Conservation (phyloP, 768 basidiomycete species). For the Cantharellus anzutake region DNA sequence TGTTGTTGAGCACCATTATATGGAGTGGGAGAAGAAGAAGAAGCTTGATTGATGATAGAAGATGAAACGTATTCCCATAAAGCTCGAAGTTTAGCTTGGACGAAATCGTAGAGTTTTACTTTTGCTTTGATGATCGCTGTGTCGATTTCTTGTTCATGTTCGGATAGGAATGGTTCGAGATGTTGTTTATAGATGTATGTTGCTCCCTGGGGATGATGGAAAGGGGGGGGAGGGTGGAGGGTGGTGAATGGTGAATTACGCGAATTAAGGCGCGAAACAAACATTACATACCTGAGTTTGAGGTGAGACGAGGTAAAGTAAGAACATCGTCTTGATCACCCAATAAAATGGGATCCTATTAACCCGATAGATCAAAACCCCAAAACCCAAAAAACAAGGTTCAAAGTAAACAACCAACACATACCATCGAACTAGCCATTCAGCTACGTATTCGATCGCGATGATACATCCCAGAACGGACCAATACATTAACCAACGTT, state of each 20-base stretch:
- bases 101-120: conserved; percentile 35
- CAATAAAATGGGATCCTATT: conserved; percentile 81
- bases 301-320: conserved; percentile 79
- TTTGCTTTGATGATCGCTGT: conserved; percentile 49
- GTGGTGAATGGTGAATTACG: background rate
- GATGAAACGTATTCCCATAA: conserved; percentile 44
- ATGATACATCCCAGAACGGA: conserved; percentile 35
- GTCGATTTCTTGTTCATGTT: conserved; percentile 76
- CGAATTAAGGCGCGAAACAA: background rate
- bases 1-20: background rate
- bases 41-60: conserved; percentile 11
- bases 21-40: background rate
- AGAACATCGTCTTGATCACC: conserved; percentile 58
- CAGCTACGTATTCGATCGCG: conserved; percentile 62
- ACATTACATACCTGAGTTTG: conserved; percentile 35
- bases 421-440: conserved; percentile 78
- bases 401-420: conserved; percentile 13
- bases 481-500: conserved; percentile 98
- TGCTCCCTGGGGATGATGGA: conserved; percentile 32
- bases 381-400: no score
- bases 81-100: conserved; percentile 42
- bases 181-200: conserved; percentile 66
- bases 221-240: background rate
- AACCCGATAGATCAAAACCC: background rate
- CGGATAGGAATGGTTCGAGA: conserved; percentile 64